Percentiles rank a stretch among this genome's conserved stretches.
Conservation (phyloP, 2,329 filamentous ascomycete genomes). For the Fusarium globosum region DNA sequence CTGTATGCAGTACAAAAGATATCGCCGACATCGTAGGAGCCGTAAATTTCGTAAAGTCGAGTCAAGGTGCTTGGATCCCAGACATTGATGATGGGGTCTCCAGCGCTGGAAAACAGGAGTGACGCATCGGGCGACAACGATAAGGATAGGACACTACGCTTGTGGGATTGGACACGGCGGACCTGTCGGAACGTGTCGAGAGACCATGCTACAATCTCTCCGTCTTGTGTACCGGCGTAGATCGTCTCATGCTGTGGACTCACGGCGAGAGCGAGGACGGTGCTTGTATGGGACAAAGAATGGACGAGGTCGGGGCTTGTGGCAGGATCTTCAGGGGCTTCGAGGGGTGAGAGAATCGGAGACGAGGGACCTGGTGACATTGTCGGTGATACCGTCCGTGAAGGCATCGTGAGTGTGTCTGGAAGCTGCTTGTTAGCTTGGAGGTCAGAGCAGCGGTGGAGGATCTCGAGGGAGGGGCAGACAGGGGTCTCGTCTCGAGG, state of each 20-base stretch:
- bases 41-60: constrained; percentile 89
- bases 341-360: constrained; percentile 41
- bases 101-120: constrained; percentile 90
- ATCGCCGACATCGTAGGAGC: constrained; percentile 92
- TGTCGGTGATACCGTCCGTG: constrained; percentile 37
- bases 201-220: constrained; percentile 92
- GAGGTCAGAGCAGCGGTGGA: background rate
- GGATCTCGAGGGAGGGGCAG: constrained; percentile 11
- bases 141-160: constrained; percentile 88
- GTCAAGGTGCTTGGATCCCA: constrained; percentile 85
- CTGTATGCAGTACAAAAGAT: constrained; percentile 96
- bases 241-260: constrained; percentile 82
- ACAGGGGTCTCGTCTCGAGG: background rate
- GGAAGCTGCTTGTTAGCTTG: constrained; percentile 11
- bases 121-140: constrained; percentile 79
- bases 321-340: constrained; percentile 38
- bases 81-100: constrained; percentile 93
- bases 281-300: constrained; percentile 79
- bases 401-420: constrained; percentile 41
- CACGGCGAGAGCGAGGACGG: constrained; percentile 84
- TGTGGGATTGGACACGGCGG: constrained; percentile 85
- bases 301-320: constrained; percentile 74
- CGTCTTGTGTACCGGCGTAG: constrained; percentile 92
- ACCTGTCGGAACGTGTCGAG: constrained; percentile 87
- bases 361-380: constrained; percentile 39